Evolutionary conservation across 2,329 filamentous ascomycete genomes (phyloP), one percentile per base, ranked within the genome.

Genomic region (Cladosporium oxysporum): DNA sequence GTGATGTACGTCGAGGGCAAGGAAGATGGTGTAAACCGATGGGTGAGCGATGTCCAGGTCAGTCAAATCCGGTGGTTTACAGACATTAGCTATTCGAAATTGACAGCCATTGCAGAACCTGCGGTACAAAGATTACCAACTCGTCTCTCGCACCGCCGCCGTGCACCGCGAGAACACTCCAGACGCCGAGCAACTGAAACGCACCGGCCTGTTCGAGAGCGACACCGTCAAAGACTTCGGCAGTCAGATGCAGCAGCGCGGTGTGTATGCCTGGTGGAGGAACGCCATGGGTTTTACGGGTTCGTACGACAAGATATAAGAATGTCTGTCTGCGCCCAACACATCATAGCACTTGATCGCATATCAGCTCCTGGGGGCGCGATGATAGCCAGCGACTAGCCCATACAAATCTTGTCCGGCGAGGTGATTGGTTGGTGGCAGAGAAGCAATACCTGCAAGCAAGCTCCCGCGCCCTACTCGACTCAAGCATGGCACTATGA

Each of bases 1-100:
- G 88, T 93, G 70, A 93, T 93, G 90, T 91, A 92, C 73, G 90
- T 89, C 59, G 88, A 91, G 74, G 86, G 87, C 1, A 79, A 83
- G n/a, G 83, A 85, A 70, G 71, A 73, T 1, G 81, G 81, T 1
- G 85, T 92, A 3, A 81, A 80, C 66, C 80, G 82, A 16, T 92
- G 90, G 90, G 87, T 92, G 5, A 81, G 80, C 12, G 79, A 81
- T 1, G 89, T 92, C 2, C 85, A 90, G 65, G 83, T 79, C 70
- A 12, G 73, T 66, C 5, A 5, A 55, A 41, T 26, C 5, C 26
- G 23, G 16, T 58, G 0, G 31, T 31, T 14, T 23, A 37, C 4
- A 3, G 21, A 4, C 5, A 4, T 10, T n/a, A 31, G 29, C 21
- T 33, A 37, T 7, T 23, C 23, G 11, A 18, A 12, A 11, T 21